A percentile compares a stretch with the other conserved stretches of the same genome.
phyloP scores from a whole-genome alignment of 108 stramenopile species.

The Cyclotella distinguenda region DNA sequence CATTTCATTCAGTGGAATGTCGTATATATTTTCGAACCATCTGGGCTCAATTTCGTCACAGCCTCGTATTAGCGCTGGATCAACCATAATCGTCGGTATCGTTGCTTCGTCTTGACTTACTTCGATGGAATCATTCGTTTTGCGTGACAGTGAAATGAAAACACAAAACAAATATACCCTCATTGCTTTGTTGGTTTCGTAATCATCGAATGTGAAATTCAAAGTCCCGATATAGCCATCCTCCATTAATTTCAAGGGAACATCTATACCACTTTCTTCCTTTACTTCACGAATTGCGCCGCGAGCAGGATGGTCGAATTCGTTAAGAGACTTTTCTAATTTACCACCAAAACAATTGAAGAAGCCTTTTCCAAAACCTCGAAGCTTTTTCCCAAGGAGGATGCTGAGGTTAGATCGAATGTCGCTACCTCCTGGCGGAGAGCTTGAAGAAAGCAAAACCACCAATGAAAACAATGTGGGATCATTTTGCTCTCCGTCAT shows the following conservation, averaged over 20 bases:
- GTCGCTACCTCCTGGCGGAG: background rate
- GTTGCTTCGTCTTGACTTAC: background rate
- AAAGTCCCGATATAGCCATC: slow-evolving; percentile 55
- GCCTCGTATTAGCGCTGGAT: slow-evolving; percentile 44
- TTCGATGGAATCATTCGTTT: background rate
- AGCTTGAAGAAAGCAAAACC: slow-evolving; percentile 15
- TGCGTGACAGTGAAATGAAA: slow-evolving; percentile 21
- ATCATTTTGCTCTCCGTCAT: background rate
- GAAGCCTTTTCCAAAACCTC: slow-evolving; percentile 73
- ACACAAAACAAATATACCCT: slow-evolving; percentile 68
- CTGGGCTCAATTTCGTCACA: slow-evolving; percentile 77
- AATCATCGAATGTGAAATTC: slow-evolving; percentile 68
- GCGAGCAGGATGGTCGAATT: slow-evolving; percentile 36
- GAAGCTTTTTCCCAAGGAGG: slow-evolving; percentile 65
- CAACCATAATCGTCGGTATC: slow-evolving; percentile 16
- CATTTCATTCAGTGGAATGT: slow-evolving; percentile 74
- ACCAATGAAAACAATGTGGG: slow-evolving; percentile 33
- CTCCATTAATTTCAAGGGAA: slow-evolving; percentile 47
- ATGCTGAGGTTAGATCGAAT: slow-evolving; percentile 41
- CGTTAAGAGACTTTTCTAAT: slow-evolving; percentile 36
- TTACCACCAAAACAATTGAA: slow-evolving; percentile 80
- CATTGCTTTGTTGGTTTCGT: slow-evolving; percentile 54
- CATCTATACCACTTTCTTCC: slow-evolving; percentile 65
- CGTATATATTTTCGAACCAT: slow-evolving; percentile 61
- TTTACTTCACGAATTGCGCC: slow-evolving; percentile 66